Conservation (phyloP, 345 rosid genomes). For the Arabidopsis arenosa region DNA sequence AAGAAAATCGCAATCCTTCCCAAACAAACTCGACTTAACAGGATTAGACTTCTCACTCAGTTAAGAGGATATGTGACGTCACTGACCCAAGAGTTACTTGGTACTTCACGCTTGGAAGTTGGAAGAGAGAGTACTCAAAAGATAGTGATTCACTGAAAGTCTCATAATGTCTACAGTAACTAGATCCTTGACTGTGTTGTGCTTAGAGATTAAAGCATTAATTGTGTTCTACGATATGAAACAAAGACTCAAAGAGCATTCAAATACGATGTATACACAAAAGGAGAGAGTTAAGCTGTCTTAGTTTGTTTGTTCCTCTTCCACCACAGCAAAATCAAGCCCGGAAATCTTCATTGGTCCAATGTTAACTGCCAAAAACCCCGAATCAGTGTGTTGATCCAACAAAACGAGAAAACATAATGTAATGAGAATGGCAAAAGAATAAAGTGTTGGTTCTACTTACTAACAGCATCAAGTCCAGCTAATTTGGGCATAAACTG, state of each 20-base stretch:
- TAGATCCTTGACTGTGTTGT: neutral
- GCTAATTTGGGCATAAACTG: slow-evolving; percentile 87
- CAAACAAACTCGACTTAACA: too few species aligned
- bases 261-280: neutral
- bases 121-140: too few species aligned
- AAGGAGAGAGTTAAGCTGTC: neutral
- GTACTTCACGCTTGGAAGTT: too few species aligned
- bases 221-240: slow-evolving; percentile 14
- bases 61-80: too few species aligned
- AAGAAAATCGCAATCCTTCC: too few species aligned
- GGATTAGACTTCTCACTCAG: too few species aligned
- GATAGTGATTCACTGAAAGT: too few species aligned
- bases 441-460: slow-evolving; percentile 33
- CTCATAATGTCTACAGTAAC: neutral
- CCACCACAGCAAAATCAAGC: slow-evolving; percentile 60
- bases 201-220: neutral
- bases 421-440: slow-evolving; percentile 3
- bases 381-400: slow-evolving; percentile 4
- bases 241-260: neutral
- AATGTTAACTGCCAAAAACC: slow-evolving; percentile 66
- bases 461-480: slow-evolving; percentile 89
- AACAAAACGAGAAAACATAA: neutral
- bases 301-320: slow-evolving; percentile 39
- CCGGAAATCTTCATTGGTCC: slow-evolving; percentile 80
- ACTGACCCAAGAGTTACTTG: too few species aligned